These are phyloP conservation scores for Phaeophleospora eucalypticola DNA, from an alignment of 2,329 filamentous ascomycete species.

Conservation along the genomic window DNA sequence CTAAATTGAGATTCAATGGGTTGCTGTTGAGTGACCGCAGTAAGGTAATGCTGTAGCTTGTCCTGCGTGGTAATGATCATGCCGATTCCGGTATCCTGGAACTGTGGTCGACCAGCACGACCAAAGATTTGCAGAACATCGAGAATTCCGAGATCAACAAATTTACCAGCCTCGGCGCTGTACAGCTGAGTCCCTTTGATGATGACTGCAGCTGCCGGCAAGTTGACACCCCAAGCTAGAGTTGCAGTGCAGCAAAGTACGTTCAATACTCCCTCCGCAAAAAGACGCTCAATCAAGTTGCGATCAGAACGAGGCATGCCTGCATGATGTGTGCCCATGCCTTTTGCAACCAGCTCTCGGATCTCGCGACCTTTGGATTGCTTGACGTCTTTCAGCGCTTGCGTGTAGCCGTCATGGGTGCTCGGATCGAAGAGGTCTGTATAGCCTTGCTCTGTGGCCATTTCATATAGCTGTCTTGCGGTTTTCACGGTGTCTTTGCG, in stretches of 20 bases:
- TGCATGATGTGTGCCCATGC: constrained; percentile 91
- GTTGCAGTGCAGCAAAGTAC: constrained; percentile 98
- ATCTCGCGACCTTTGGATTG: constrained; percentile 80
- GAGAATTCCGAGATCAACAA: constrained; percentile 90
- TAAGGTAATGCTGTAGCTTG: constrained; percentile 84
- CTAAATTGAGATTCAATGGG: constrained; percentile 98
- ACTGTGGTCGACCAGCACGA: constrained; percentile 94
- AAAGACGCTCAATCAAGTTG: constrained; percentile 92
- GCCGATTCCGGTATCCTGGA: constrained; percentile 94
- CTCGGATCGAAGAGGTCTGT: constrained; percentile 79
- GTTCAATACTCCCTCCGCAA: constrained; percentile 86
- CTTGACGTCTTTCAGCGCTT: constrained; percentile 79
- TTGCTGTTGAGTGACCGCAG: constrained; percentile 89
- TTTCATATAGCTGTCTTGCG: constrained; percentile 78
- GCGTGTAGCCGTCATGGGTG: constrained; percentile 72
- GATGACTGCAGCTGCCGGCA: constrained; percentile 91
- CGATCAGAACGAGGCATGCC: constrained; percentile 93
- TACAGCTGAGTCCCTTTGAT: constrained; percentile 99
- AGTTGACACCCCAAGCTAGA: constrained; percentile 96
- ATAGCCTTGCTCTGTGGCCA: constrained; percentile 76
- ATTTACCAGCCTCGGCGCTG: constrained; percentile 93
- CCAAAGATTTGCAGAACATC: constrained; percentile 98
- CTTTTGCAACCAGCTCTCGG: constrained; percentile 82
- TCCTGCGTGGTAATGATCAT: constrained; percentile 98
- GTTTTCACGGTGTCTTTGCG: constrained; percentile 89